Evolutionary conservation across 1,284 basidiomycete genomes (phyloP), one percentile per base, ranked within the genome.

Genomic region (Leccinum huronense): DNA sequence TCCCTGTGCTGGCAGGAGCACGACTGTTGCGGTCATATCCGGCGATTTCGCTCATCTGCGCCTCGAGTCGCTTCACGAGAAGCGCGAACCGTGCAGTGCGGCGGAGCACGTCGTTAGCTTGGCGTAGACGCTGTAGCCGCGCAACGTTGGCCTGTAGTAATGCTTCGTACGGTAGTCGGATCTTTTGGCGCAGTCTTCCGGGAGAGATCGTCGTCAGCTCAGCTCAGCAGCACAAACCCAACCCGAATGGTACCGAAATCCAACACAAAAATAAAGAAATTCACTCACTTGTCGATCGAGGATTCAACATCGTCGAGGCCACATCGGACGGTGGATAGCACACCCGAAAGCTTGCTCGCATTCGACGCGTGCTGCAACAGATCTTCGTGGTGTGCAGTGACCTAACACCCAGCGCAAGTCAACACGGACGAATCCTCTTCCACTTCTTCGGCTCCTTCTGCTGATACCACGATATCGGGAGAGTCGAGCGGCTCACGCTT

Each of bases 1-100:
- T 85, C 84, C 16, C 74, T 23, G 23, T 23, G 23, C 23, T 23
- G 23, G 23, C 23, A 23, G 45, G 45, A 23, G 19, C 19, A 48
- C 19, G 45, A 23, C 19, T 23, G 10, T 45, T 19, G 9, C n/a
- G n/a, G 42, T 72, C 67, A 7, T 70, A 65, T n/a, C 72, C 70
- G 2, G 65, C 83, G 71, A 94, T 83, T 67, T 89, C 88, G 19
- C 78, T 78, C 84, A 95, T 92, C 78, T 95, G 95, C 3, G 80
- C 73, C 69, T 96, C 89, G 56, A 98, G 81, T 40, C 95, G 81
- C 34, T 91, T 83, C 0, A 90, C 88, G 3, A 97, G 82, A 6
- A 91, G 82, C 4, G 94, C 87, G 70, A 97, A 97, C 36, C 95
- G 86, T 8, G 90, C 88, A 0, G 88, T 90, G 40, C 94, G 83